Evolutionary conservation across 2,329 filamentous ascomycete genomes (phyloP), one percentile per base, ranked within the genome.

Genomic region (Fonsecaea monophora): DNA sequence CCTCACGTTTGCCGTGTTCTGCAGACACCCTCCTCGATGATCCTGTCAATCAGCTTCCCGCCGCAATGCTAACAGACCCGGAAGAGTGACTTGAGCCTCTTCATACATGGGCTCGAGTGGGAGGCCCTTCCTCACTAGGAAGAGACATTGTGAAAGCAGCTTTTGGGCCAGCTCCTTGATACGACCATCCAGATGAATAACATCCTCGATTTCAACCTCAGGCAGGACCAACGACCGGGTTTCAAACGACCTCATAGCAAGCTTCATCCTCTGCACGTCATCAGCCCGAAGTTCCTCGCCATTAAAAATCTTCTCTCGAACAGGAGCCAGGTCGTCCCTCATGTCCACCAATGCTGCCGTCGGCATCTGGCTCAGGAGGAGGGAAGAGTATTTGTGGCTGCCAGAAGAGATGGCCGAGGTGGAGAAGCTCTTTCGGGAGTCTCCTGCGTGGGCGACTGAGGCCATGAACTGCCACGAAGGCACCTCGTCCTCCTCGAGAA

Each of bases 81-180:
- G 60, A 35, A 62, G 35, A 6, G 60, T 50, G 15, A 62, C 34
- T 53, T 62, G 60, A 13, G 60, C 60, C 30, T 55, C 60, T 50
- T 62, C 60, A 37, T 62, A 62, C 60, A 62, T 62, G 6, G 53
- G 53, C 8, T 62, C 60, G 5, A 62, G 60, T 3, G 60, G 53
- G 10, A 25, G 53, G 7, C 60, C 60, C 21, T 56, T 55, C 15
- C 60, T 56, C n/a, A 62, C 60, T 21, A 55, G 32, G 25, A 55
- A 62, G 5, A 62, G 30, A 42, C 59, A 62, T 8, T 54, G 59
- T 7, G 21, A 34, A 4, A 62, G 21, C 9, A 62, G 25, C 34
- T 42, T 53, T 42, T 32, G 1, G 18, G 48, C 48, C 12, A 21
- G 42, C 45, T 42, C 45, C 34, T 30, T 54, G 18, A 60, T 34